Base-by-base conservation (phyloP, 768 basidiomycete genomes). In the Pholiota conissans region DNA sequence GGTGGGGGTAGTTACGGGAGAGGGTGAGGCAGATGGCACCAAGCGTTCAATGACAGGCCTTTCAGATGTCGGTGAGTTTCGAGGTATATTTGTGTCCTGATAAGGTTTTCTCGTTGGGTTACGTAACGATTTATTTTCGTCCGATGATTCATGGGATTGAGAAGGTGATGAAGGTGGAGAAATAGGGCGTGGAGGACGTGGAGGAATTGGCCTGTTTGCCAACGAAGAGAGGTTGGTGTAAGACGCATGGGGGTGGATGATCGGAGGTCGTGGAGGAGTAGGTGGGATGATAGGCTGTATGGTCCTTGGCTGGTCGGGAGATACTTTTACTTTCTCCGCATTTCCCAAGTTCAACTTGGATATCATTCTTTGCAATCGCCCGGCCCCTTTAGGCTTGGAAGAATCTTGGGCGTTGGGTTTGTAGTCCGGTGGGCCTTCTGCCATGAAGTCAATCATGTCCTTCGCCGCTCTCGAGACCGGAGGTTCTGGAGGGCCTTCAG, bases 321-420 rank as follows among this genome's bases (percentile, higher is more conserved):
- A 40, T 45, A 37, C 57, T 61, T 68, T 68, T 64, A 68, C 42
- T 62, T 76, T 78, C 27, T 80, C 80, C 27, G 66, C 69, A 52
- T 68, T 73, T 26, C 80, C 79, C 60, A 84, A 74, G 34, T 83
- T 86, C 26, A 93, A 75, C 63, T 85, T 87, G 18, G 91, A 92
- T 64, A 95, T 89, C 86, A 95, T 92, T 61, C 86, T 83, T 70
- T 89, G 87, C 58, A 94, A 73, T 24, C 90, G 81, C 48, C 84
- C 84, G 54, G 78, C 79, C 49, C 73, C 73, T 70, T 85, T 85
- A 24, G 78, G 76, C 56, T 82, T 81, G 53, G 74, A 76, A 8
- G 60, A 49, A 24, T 80, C 79, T 14, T 62, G 60, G 27, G 64
- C 56, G 42, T 71, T 74, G 20, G 64, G 40, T 24, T 66, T 60